phyloP scores from a whole-genome alignment of 1,284 basidiomycete species.

The Mixia osmundae region DNA sequence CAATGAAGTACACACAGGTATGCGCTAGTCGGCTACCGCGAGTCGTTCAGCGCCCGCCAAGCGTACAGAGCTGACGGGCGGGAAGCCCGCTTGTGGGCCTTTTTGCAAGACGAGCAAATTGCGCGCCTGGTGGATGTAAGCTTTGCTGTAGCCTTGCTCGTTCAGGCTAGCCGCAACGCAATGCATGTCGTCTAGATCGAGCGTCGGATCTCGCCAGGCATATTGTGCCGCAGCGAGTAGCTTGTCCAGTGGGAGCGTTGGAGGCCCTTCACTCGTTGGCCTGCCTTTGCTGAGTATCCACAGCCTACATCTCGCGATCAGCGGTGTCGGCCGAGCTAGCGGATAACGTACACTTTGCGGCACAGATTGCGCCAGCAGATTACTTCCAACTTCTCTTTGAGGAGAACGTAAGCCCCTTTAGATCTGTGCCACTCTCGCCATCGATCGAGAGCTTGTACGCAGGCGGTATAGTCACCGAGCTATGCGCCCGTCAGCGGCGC shows the following conservation, averaged over 20 bases:
- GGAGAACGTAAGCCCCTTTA: slow-evolving; percentile 21
- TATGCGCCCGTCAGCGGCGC: slow-evolving; percentile 4
- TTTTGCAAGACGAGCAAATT: slow-evolving; percentile 22
- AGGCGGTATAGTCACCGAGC: slow-evolving; percentile 19
- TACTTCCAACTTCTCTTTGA: slow-evolving; percentile 23
- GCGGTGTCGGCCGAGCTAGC: too few relatives aligned
- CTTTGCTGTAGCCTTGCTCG: slow-evolving; percentile 25
- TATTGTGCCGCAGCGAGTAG: slow-evolving; percentile 19
- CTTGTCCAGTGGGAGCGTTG: slow-evolving; percentile 17
- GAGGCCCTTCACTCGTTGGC: slow-evolving; percentile 16
- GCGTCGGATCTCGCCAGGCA: slow-evolving; percentile 18
- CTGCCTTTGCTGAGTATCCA: slow-evolving; percentile 9
- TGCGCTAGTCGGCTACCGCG: not conserved
- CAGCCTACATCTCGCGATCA: slow-evolving; percentile 7
- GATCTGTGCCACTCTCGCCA: slow-evolving; percentile 20
- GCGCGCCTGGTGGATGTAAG: slow-evolving; percentile 23
- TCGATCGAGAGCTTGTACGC: slow-evolving; percentile 17
- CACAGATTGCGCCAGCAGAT: slow-evolving; percentile 25
- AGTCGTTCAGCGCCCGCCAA: not conserved
- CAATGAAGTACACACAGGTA: not conserved
- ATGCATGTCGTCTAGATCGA: slow-evolving; percentile 23
- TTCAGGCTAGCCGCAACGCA: slow-evolving; percentile 22
- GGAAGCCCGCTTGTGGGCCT: slow-evolving; percentile 20
- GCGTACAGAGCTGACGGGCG: slow-evolving; percentile 12
- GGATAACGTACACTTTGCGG: slow-evolving; percentile 18